Base-by-base conservation (phyloP, 2,329 filamentous ascomycete genomes). In the Penicillium corylophilum region DNA sequence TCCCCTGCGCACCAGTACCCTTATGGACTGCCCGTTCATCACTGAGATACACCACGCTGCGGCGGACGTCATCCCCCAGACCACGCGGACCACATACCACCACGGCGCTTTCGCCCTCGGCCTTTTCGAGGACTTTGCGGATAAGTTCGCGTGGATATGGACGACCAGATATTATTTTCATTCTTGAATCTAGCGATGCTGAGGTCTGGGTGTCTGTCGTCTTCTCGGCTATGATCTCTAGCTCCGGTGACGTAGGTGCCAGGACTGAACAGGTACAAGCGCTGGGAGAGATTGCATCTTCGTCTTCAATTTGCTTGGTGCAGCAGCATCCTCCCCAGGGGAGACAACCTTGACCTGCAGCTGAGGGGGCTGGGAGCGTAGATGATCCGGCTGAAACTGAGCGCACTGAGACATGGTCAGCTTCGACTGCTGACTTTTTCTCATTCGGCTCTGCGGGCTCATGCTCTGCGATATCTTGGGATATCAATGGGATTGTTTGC, bases 21-120 rank as follows among this genome's bases (percentile, higher is more conserved):
- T 87, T 87, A 59, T 86, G 83, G 39, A 87, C 82, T 3, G 82
- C 84, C 26, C 84, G 74, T 67, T 87, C 84, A 64, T 88, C 83
- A 57, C 82, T 84, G 38, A 87, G 59, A 8, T 64, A 73, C 3
- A 81, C 82, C 1, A 82, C 82, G 49, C 73, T 77, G 13, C 74
- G 77, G 50, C 83, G 76, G 5, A 83, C 79, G 55, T 81, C 76
- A n/a, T 78, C 74, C 3, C 80, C 77, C 42, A 87, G 63, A 0
- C 80, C 78, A 1, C 69, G 64, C 0, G 82, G 82, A 13, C 84
- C 84, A 61, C 85, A 87, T 0, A 82, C 83, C 2, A 85, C 78
- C 0, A 87, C 80, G 0, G 80, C 83, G 28, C 78, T 84, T 67
- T 88, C 84, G 2, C 85, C 84, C 12, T 77, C 65, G 0, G 84